Evolutionary conservation across 1,284 basidiomycete genomes (phyloP), one percentile per base, ranked within the genome.

Genomic region (Schizopora paradoxa): DNA sequence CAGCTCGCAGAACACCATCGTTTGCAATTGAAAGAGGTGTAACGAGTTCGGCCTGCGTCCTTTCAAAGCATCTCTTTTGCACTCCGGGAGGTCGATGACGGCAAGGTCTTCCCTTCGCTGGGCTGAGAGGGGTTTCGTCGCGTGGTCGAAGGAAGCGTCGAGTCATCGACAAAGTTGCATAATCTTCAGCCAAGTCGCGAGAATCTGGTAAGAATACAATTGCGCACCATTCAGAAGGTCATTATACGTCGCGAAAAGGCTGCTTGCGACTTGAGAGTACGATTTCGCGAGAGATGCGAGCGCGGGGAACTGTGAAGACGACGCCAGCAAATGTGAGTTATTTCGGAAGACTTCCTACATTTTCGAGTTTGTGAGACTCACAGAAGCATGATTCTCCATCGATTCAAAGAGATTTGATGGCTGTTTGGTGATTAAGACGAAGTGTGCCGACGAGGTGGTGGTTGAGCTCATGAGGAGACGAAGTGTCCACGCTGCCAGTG

Each of bases 101-200:
- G 79, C 66, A 0, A 87, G 61, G 32, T 80, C 72, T 2, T 61
- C 65, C 86, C 86, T 89, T 61, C 77, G 70, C 58, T 89, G 86
- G 8, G 76, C 85, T 88, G 45, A 43, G 28, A 32, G 19, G 36
- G 25, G 32, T 41, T 33, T 2, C 6, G 4, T 41, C 40, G 1
- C 28, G 5, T 14, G 3, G 5, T n/a, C 3, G 18, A 6, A 23
- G 38, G 14, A 23, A 22, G 13, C 7, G 16, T 14, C 14, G 22
- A 6, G 6, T 21, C 6, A 39, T 1, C 22, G 27, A 5, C 13
- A 31, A 8, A 32, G n/a, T 21, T 14, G 27, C 13, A 49, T 8
- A 36, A 8, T 38, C 33, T 26, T 26, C 35, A 32, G 23, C 19
- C 41, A 36, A 53, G 10, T 28, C 28, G 10, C 23, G 21, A 14